Percentiles rank a stretch among this genome's conserved stretches.
Conservation (phyloP, 768 basidiomycete genomes). For the Mycena indigotica region DNA sequence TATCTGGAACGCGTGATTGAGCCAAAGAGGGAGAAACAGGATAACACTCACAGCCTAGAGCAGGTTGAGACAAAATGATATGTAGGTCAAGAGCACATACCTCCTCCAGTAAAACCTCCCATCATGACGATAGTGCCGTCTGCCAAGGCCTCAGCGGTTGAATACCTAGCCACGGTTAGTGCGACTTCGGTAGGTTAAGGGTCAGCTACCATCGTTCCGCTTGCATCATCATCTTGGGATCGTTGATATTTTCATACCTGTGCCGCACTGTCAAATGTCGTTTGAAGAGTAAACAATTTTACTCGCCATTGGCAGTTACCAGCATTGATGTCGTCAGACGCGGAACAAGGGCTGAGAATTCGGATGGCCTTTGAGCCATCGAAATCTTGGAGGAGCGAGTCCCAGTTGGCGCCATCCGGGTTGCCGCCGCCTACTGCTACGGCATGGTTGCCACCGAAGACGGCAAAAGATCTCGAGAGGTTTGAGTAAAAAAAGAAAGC, state of each 20-base stretch:
- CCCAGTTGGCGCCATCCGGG: slow-evolving; percentile 33
- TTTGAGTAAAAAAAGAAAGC: not conserved
- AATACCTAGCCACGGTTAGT: slow-evolving; percentile 54
- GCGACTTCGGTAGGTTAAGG: not conserved
- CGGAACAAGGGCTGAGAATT: slow-evolving; percentile 74
- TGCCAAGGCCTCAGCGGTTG: slow-evolving; percentile 68
- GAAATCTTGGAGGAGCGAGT: slow-evolving; percentile 62
- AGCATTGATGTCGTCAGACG: slow-evolving; percentile 46
- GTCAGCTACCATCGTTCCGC: slow-evolving; percentile 16
- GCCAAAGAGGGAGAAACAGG: not conserved
- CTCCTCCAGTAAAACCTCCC: slow-evolving; percentile 77
- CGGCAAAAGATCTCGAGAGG: slow-evolving; percentile 53
- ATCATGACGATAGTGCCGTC: slow-evolving; percentile 82
- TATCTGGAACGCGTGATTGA: slow-evolving; percentile 43
- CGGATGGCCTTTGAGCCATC: slow-evolving; percentile 83
- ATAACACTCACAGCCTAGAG: not conserved
- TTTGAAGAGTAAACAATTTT: slow-evolving; percentile 30
- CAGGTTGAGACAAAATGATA: not conserved
- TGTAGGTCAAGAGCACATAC: not conserved
- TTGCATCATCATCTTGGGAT: slow-evolving; percentile 60
- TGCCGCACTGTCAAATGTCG: not conserved
- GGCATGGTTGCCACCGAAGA: slow-evolving; percentile 80
- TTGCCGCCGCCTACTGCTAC: slow-evolving; percentile 57
- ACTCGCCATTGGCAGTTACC: slow-evolving; percentile 73
- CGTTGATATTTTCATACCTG: slow-evolving; percentile 23